These are phyloP conservation scores for Clitocybe nebularis DNA, from an alignment of 1,284 basidiomycete species.

Conservation along the genomic window DNA sequence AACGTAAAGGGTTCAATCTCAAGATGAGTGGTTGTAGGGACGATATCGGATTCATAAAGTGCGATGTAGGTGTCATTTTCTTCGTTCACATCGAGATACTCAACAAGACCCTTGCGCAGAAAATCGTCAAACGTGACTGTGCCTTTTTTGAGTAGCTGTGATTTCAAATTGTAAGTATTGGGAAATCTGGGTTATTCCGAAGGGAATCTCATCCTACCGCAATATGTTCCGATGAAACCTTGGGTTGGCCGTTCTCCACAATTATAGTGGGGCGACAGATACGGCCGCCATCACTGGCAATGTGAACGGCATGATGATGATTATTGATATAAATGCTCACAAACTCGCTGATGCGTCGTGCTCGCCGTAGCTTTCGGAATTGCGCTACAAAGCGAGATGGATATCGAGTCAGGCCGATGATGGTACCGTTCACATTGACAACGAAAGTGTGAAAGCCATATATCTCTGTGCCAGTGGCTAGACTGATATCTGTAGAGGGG, in stretches of 20 bases:
- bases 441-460: conserved; percentile 91
- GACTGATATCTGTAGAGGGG: conserved; percentile 72
- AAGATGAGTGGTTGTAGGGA: conserved; percentile 83
- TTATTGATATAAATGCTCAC: conserved; percentile 97
- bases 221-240: conserved; percentile 83
- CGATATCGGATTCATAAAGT: conserved; percentile 89
- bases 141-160: conserved; percentile 77
- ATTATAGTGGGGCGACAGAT: conserved; percentile 99
- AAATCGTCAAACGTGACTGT: conserved; percentile 92
- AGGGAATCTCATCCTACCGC: conserved; percentile 42
- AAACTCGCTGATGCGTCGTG: conserved; percentile 93
- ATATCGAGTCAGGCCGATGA: conserved; percentile 89
- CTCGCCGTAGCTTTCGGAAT: conserved; percentile 90
- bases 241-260: conserved; percentile 80
- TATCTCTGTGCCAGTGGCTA: conserved; percentile 94
- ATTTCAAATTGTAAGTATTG: conserved; percentile 10
- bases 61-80: conserved; percentile 99
- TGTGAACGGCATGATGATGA: conserved; percentile 93
- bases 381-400: conserved; percentile 85
- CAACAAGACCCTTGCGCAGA: conserved; percentile 91
- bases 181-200: conserved; percentile 10
- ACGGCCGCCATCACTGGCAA: conserved; percentile 95
- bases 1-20: conserved; percentile 99
- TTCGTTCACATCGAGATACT: conserved; percentile 99
- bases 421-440: conserved; percentile 96